Base-by-base conservation (phyloP, 2,329 filamentous ascomycete genomes). In the Zasmidium cellare region DNA sequence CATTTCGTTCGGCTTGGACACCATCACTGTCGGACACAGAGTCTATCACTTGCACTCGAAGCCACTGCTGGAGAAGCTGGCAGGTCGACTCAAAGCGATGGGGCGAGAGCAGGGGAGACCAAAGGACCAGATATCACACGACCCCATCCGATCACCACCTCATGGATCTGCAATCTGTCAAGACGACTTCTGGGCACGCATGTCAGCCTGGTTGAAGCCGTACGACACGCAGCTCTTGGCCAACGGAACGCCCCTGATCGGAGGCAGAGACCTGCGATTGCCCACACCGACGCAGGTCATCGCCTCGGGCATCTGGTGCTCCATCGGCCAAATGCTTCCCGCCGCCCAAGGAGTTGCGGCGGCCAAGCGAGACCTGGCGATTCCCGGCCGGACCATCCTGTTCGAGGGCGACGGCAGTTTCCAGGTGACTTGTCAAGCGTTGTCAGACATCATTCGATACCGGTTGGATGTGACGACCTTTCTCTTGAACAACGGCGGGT, bases 171-270 rank as follows among this genome's bases (percentile, higher is more conserved):
- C 53, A 24, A 54, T 47, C 2, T n/a, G 51, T 3, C 56, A 56
- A 50, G 31, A 52, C 23, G 51, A 53, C n/a, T 48, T 59, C n/a
- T 61, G 57, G 23, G 9, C 46, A 12, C 44, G 55, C 3, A 45
- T 55, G 20, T 53, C 56, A 2, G 9, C 22, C 3, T 60, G 49
- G n/a, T 22, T 62, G 2, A 50, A 46, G n/a, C 47, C 51, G 0
- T 49, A 86, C 48, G 92, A 96, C 68, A 85, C 96, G 56, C 79
- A 96, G 54, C 84, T 96, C 48, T 93, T 91, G 0, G 92, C 96
- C 73, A 96, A 91, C 1, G 92, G 91, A 41, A 96, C 92, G 0
- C 81, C 91, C 58, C 93, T 92, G 75, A 94, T 96, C 72, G 92
- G 92, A 55, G 90, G 96, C 66, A 91, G 89, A 84, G 90, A 92